These are phyloP conservation scores for Chalaropsis thielavioides DNA, from an alignment of 2,329 filamentous ascomycete genomes.

Conservation along the genomic window DNA sequence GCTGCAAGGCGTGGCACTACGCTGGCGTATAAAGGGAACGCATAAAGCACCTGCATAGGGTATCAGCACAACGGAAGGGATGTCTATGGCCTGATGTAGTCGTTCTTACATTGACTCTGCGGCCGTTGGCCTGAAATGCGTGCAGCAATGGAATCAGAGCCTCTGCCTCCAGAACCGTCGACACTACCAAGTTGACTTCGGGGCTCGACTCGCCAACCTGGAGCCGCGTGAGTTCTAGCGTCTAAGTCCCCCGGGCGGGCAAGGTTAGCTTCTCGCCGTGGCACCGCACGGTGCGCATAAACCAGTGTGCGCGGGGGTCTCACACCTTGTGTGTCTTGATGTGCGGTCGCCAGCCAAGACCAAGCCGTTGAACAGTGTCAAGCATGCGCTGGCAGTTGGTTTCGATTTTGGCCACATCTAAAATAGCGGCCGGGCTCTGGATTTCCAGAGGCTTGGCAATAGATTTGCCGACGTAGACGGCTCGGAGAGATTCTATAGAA, in stretches of 20 bases:
- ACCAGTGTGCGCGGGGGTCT: not conserved
- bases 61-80: not conserved
- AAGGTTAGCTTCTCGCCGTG: conserved; percentile 18
- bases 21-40: conserved; percentile 51
- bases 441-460: conserved; percentile 35
- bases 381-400: conserved; percentile 61
- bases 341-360: conserved; percentile 57
- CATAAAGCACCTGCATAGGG: conserved; percentile 46
- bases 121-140: conserved; percentile 39
- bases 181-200: conserved; percentile 49
- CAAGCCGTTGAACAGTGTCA: conserved; percentile 41
- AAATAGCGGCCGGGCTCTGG: conserved; percentile 50
- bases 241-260: conserved; percentile 33
- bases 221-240: conserved; percentile 47
- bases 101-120: conserved; percentile 42
- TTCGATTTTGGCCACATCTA: conserved; percentile 52
- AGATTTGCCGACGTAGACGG: conserved; percentile 41
- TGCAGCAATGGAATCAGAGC: conserved; percentile 45
- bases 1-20: conserved; percentile 43
- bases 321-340: conserved; percentile 71
- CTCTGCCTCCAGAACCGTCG: conserved; percentile 62
- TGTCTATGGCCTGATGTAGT: not conserved
- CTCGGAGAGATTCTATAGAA: not conserved
- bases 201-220: conserved; percentile 47
- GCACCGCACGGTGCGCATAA: too few species aligned